Conservation (phyloP, 495 filamentous ascomycete genomes). For the Podospora appendiculata region DNA sequence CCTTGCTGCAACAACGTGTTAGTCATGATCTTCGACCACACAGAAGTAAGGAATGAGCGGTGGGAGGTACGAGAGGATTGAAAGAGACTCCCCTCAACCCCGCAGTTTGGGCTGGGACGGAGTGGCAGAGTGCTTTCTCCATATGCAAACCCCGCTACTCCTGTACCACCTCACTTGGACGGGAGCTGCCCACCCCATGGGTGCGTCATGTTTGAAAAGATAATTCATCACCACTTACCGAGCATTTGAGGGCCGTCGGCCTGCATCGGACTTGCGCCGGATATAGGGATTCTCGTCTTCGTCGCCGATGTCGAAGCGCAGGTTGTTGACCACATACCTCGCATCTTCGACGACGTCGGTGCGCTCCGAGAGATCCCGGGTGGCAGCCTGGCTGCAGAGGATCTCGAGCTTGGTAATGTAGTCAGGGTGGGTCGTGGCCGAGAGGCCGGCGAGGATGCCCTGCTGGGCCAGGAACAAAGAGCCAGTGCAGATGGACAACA, state of each 20-base stretch:
- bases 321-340: constrained; percentile 74
- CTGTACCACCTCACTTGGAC: too few relatives aligned
- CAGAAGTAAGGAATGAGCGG: too few relatives aligned
- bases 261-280: constrained; percentile 55
- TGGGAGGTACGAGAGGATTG: too few relatives aligned
- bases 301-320: constrained; percentile 66
- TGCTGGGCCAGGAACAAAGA: constrained; percentile 62
- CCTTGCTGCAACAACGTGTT: constrained; percentile 40
- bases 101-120: too few relatives aligned
- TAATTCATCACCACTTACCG: constrained; percentile 32
- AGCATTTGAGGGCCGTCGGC: constrained; percentile 51
- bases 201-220: too few relatives aligned
- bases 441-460: constrained; percentile 63
- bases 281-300: constrained; percentile 71
- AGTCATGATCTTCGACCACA: not conserved
- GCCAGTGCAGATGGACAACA: constrained; percentile 72
- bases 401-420: constrained; percentile 57
- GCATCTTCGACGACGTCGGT: constrained; percentile 67
- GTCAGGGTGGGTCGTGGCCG: constrained; percentile 63
- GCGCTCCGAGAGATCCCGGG: constrained; percentile 47
- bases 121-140: too few relatives aligned
- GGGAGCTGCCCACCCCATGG: too few relatives aligned
- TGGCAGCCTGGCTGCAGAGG: constrained; percentile 57
- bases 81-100: too few relatives aligned
- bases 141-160: too few relatives aligned